These are phyloP conservation scores for Solanum gracilifrons DNA, from an alignment of 257 asterid genomes.

Conservation along the genomic window DNA sequence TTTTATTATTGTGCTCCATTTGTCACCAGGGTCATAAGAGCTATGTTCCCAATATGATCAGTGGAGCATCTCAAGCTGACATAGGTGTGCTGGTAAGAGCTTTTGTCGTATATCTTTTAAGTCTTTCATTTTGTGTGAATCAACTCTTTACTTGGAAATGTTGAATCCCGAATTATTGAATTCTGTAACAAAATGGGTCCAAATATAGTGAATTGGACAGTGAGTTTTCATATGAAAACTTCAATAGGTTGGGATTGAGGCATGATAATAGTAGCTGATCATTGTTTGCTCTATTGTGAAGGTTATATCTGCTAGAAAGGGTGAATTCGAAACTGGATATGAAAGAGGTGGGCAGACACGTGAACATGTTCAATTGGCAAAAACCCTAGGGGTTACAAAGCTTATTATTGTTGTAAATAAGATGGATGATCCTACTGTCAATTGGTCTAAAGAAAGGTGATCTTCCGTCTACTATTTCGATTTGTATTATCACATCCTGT, in stretches of 20 bases:
- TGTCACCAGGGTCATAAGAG: constrained; percentile 88
- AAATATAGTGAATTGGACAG: background rate
- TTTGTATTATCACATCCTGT: background rate
- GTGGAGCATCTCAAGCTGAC: constrained; percentile 99
- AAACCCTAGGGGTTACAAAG: constrained; percentile 96
- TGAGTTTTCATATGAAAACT: background rate
- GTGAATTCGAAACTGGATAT: constrained; percentile 96
- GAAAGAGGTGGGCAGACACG: constrained; percentile 96
- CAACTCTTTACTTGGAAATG: background rate
- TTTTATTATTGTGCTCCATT: background rate
- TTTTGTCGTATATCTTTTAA: background rate
- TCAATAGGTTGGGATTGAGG: background rate
- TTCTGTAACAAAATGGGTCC: background rate
- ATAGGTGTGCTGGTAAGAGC: constrained; percentile 78
- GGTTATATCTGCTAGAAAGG: constrained; percentile 97
- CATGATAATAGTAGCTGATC: background rate
- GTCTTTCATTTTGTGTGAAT: background rate
- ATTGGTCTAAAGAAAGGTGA: constrained; percentile 96
- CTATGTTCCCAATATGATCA: constrained; percentile 98
- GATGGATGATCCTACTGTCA: constrained; percentile 95
- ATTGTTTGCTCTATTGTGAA: constrained; percentile 1
- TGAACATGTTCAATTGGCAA: constrained; percentile 96
- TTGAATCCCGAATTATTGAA: background rate
- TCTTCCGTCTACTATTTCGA: background rate
- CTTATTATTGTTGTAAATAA: constrained; percentile 88